A percentile compares a stretch with the other conserved stretches of the same genome.
These are phyloP conservation scores for Dipteronia sinensis DNA, from an alignment of 345 rosid genomes.

Conservation along the genomic window DNA sequence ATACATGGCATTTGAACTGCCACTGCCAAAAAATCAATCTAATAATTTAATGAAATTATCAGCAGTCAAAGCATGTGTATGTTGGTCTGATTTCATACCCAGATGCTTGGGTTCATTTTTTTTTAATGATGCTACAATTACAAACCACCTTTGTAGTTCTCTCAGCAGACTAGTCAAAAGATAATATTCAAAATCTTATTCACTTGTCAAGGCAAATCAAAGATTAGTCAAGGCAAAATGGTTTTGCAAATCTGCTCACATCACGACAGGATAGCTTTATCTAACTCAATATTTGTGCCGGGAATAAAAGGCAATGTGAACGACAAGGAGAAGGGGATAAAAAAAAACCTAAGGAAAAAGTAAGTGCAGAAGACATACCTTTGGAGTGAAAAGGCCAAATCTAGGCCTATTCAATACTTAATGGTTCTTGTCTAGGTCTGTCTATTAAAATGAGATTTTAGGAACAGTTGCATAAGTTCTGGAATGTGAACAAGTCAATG, in stretches of 20 bases:
- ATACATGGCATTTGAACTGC: no score
- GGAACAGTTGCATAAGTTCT: slow-evolving; percentile 33
- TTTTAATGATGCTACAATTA: no score
- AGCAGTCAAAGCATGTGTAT: no score
- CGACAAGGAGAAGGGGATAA: no score
- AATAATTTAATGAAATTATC: no score
- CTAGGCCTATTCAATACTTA: slow-evolving; percentile 23
- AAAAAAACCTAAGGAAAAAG: neutral
- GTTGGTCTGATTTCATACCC: no score
- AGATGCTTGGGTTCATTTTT: no score
- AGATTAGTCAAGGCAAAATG: neutral
- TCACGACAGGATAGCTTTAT: neutral
- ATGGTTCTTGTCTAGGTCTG: slow-evolving; percentile 30
- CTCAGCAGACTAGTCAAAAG: no score
- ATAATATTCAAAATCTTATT: neutral
- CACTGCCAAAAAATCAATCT: no score
- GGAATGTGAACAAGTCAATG: slow-evolving; percentile 32
- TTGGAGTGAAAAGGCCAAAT: slow-evolving; percentile 14
- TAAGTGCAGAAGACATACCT: slow-evolving; percentile 1
- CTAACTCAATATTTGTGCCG: neutral
- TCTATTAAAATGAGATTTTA: slow-evolving; percentile 16
- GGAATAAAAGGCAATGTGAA: neutral
- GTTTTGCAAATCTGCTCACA: neutral
- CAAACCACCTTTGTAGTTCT: neutral
- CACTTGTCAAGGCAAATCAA: no score